Evolutionary conservation across 345 rosid species (phyloP), one percentile per base, ranked within the genome.

Genomic region (Anastatica hierochuntica): DNA sequence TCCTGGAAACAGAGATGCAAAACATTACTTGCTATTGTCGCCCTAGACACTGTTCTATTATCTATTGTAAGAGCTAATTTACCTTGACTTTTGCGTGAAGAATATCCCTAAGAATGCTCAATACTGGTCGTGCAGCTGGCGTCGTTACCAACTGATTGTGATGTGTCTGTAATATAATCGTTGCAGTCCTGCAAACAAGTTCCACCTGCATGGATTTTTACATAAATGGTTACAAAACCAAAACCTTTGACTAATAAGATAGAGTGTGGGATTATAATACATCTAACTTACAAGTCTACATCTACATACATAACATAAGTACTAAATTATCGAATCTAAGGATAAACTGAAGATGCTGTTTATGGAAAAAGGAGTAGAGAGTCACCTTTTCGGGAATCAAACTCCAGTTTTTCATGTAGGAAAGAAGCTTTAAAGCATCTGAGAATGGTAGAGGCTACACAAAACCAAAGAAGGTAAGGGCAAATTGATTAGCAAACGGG

Each of bases 391-490:
- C 95, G 1, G 83, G 85, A 72, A 72, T 79, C 42, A 69, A 56
- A 71, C 76, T 74, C 98, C 97, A 92, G 58, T 74, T 79, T 77
- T 77, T 75, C 66, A 69, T 46, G 69, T 81, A 88, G 42, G 81
- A 74, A 14, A 92, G 69, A 56, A 92, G 82, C 79, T 81, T 92
- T 60, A 92, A 69, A 51, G 90, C 83, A 77, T 85, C 95, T 26
- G 98, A 83, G 77, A 92, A 92, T 60, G 94, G 83, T 60, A 92
- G 66, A 49, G 90, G 81, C 98, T 88, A 77, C 63, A 64, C 18
- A 29, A 20, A 51, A 60, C 16, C 13, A 50, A 11, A 46, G 9
- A 33, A 36, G 15, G 48, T n/a, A n/a, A n/a, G n/a, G n/a, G n/a
- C n/a, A 13, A 14, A 23, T 9, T 34, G 23, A 35, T 64, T 20